Conservation (phyloP, 306 rosid species). For the Gastrolobium bilobum region DNA sequence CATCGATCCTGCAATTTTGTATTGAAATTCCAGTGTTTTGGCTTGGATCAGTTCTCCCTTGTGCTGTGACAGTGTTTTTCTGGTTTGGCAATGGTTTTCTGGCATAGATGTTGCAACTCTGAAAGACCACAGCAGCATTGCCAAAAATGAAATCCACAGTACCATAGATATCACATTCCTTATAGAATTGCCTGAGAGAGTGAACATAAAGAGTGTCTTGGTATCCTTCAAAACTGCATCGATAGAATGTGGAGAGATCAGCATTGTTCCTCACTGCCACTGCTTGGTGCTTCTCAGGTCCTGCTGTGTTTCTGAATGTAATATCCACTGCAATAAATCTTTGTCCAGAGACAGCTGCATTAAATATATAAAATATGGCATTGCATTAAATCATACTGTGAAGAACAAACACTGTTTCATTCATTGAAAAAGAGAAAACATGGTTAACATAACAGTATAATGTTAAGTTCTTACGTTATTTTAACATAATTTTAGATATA, state of each 20-base stretch:
- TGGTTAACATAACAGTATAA: background rate
- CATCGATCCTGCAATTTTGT: constrained; percentile 77
- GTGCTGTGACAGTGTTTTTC: constrained; percentile 72
- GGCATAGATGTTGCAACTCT: constrained; percentile 68
- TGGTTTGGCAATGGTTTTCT: constrained; percentile 66
- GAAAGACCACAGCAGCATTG: constrained; percentile 83
- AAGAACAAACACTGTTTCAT: background rate
- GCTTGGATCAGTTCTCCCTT: constrained; percentile 74
- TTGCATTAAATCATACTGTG: background rate
- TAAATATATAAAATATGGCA: background rate
- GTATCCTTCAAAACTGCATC: constrained; percentile 89
- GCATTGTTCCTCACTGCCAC: constrained; percentile 87
- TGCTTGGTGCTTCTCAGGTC: constrained; percentile 81
- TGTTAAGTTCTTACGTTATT: background rate
- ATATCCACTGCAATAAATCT: constrained; percentile 76
- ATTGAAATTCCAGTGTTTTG: constrained; percentile 79
- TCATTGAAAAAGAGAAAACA: background rate
- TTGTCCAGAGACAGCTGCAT: constrained; percentile 78
- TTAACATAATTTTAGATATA: too few relatives aligned
- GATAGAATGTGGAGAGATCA: constrained; percentile 77
- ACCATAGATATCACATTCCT: constrained; percentile 78
- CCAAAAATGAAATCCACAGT: constrained; percentile 89
- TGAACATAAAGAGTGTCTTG: constrained; percentile 91
- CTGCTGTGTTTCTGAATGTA: constrained; percentile 86
- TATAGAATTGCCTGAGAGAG: constrained; percentile 79